Evolutionary conservation across 345 rosid species (phyloP).

Genomic region (Salix udensis): DNA sequence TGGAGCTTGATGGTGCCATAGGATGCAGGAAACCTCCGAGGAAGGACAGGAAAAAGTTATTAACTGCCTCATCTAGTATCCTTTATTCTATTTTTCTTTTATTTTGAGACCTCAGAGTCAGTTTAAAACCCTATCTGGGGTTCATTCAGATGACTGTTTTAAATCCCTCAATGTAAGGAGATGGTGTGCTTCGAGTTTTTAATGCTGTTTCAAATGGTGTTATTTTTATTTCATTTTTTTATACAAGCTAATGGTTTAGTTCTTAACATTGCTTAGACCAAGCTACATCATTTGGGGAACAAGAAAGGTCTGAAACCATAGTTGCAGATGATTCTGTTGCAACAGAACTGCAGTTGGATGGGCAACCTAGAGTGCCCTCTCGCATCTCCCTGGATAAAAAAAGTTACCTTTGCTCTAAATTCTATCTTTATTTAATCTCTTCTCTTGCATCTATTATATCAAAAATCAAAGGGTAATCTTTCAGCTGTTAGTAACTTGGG

Average conservation of each 20-base stretch:
- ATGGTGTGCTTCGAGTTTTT: neutral
- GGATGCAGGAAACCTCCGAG: constrained; percentile 48
- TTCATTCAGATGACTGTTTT: neutral
- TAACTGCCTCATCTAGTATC: constrained; percentile 46
- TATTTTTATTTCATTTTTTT: constrained; percentile 12
- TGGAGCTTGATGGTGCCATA: constrained; percentile 33
- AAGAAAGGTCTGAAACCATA: constrained; percentile 25
- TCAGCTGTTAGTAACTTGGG: neutral
- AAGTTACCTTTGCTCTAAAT: neutral
- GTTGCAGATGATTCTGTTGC: constrained; percentile 25
- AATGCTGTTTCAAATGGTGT: neutral
- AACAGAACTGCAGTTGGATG: constrained; percentile 21
- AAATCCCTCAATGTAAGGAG: no score
- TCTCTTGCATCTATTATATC: neutral
- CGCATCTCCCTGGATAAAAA: constrained; percentile 31
- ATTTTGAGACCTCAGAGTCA: neutral
- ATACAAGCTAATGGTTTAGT: constrained; percentile 6
- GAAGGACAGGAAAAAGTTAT: constrained; percentile 53
- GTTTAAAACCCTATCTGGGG: neutral
- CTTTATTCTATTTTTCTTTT: constrained; percentile 9
- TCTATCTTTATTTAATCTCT: neutral
- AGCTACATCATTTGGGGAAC: constrained; percentile 27
- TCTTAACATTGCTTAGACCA: constrained; percentile 44
- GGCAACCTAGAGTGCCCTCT: constrained; percentile 18
- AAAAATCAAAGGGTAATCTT: neutral